phyloP scores from a whole-genome alignment of 1,284 basidiomycete genomes.

The Microbotryum saponariae region DNA sequence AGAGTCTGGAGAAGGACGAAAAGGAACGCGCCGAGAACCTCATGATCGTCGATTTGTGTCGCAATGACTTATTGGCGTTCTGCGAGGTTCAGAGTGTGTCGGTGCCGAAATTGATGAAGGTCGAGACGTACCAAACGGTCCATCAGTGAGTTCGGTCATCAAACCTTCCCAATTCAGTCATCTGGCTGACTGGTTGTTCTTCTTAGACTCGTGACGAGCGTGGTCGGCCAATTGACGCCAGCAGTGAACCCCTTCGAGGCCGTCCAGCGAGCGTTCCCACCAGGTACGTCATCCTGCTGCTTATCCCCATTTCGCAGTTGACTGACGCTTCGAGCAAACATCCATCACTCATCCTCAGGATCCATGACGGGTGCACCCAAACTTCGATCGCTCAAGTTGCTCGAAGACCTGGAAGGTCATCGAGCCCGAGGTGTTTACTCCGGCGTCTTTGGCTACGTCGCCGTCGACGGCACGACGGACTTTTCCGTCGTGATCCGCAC shows the following conservation, averaged over 20 bases:
- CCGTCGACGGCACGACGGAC: conserved; percentile 78
- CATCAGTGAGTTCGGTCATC: conserved; percentile 56
- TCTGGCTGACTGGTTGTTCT: background rate
- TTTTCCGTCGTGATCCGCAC: conserved; percentile 88
- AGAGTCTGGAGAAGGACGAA: conserved; percentile 58
- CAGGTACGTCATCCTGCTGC: conserved; percentile 50
- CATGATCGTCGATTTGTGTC: conserved; percentile 97
- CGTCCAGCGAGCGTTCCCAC: conserved; percentile 71
- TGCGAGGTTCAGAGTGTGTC: conserved; percentile 62
- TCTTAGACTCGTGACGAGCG: conserved; percentile 71
- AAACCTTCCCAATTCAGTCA: background rate
- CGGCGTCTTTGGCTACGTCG: conserved; percentile 89
- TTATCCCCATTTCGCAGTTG: no score
- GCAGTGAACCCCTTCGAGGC: conserved; percentile 59
- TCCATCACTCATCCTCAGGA: conserved; percentile 46
- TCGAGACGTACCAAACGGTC: conserved; percentile 90
- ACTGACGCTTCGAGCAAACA: conserved; percentile 11
- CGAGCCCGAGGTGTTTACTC: conserved; percentile 73
- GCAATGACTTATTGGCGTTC: conserved; percentile 75
- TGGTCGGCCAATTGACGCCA: conserved; percentile 56
- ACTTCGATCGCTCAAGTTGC: conserved; percentile 81
- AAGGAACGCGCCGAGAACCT: conserved; percentile 97
- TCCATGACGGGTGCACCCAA: conserved; percentile 99
- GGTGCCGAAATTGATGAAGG: conserved; percentile 75
- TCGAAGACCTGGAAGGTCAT: conserved; percentile 68